phyloP scores from a whole-genome alignment of 352 stramenopile genomes.

The Phytophthora litchii region DNA sequence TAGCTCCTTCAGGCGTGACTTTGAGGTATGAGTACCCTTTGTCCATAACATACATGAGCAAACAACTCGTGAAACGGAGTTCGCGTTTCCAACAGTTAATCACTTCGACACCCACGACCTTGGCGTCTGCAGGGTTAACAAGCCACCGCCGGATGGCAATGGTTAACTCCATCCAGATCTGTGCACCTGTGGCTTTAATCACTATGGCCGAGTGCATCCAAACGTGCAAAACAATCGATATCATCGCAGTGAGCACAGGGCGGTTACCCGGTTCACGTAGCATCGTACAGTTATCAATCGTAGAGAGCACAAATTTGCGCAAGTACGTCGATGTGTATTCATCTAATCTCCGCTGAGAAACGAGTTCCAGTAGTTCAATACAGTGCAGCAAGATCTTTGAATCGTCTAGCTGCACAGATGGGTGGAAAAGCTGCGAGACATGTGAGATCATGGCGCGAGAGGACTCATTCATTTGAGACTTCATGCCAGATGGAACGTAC shows the following conservation, averaged over 20 bases:
- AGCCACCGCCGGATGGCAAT: conserved; percentile 84
- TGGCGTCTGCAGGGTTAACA: conserved; percentile 60
- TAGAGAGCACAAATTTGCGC: conserved; percentile 88
- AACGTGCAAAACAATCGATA: conserved; percentile 83
- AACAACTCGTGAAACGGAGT: conserved; percentile 75
- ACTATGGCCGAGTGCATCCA: conserved; percentile 85
- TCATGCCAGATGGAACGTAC: conserved; percentile 81
- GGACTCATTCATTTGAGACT: conserved; percentile 81
- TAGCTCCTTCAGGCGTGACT: conserved; percentile 59
- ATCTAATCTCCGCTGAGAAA: conserved; percentile 81
- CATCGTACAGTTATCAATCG: conserved; percentile 77
- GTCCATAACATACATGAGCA: conserved; percentile 85
- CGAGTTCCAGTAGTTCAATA: conserved; percentile 85
- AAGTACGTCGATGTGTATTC: conserved; percentile 88
- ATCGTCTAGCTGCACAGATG: conserved; percentile 83
- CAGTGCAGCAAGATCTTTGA: conserved; percentile 85
- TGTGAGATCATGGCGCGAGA: conserved; percentile 87
- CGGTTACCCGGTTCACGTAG: conserved; percentile 71
- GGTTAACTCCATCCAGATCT: conserved; percentile 84
- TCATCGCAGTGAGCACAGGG: conserved; percentile 72
- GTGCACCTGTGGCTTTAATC: conserved; percentile 56
- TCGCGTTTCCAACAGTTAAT: conserved; percentile 89
- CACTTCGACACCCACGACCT: conserved; percentile 65
- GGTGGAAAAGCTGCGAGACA: conserved; percentile 88
- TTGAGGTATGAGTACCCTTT: conserved; percentile 76